phyloP scores from a whole-genome alignment of 441 rosid genomes.

The Brassica hybrid region DNA sequence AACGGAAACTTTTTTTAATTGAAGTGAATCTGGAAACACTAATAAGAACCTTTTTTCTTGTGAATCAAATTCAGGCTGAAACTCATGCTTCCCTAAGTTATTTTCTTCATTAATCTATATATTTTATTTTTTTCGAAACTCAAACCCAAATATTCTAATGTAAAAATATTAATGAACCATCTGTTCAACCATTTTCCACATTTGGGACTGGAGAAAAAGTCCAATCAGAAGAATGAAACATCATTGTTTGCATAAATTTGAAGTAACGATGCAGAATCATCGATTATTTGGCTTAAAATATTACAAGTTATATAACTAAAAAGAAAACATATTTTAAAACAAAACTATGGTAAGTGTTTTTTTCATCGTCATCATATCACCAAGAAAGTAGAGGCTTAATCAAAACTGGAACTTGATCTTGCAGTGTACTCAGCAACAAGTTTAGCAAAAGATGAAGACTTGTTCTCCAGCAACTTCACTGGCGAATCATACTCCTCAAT shows the following conservation, averaged over 20 bases:
- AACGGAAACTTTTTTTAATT: no score
- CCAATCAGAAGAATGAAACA: not conserved
- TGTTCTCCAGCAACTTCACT: constrained; percentile 61
- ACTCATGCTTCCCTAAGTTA: no score
- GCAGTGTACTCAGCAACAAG: constrained; percentile 81
- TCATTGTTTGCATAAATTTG: not conserved
- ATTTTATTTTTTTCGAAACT: no score
- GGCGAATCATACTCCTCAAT: constrained; percentile 78
- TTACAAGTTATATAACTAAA: no score
- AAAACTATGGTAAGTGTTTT: not conserved
- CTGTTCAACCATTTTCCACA: no score
- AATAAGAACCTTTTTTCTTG: no score
- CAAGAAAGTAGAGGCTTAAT: constrained; percentile 11
- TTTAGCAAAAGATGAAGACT: constrained; percentile 73
- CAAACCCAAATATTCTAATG: no score
- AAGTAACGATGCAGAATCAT: not conserved
- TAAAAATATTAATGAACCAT: no score
- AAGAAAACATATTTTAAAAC: constrained; percentile 7
- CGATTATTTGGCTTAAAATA: no score
- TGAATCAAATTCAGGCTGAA: no score
- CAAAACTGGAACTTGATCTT: constrained; percentile 60
- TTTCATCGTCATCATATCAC: constrained; percentile 25
- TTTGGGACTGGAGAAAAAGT: not conserved
- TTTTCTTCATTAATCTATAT: no score
- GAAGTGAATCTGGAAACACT: no score